Evolutionary conservation across 2,329 filamentous ascomycete genomes (phyloP).

Genomic region (Colletotrichum costaricense): DNA sequence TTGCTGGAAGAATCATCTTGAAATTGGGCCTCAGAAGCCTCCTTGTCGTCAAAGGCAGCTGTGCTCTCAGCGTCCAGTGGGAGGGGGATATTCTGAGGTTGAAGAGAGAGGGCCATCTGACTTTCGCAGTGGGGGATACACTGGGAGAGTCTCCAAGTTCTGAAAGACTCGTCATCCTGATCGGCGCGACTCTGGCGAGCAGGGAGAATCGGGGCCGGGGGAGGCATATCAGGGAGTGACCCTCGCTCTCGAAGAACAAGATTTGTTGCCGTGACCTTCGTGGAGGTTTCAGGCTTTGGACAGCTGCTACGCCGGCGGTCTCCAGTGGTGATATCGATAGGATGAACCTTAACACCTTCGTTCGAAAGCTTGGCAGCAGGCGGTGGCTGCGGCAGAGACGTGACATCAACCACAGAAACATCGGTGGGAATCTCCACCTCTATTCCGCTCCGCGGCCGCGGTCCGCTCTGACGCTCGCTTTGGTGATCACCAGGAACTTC

Average conservation of each 20-base stretch:
- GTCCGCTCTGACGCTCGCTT: slow-evolving; percentile 6
- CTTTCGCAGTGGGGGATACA: slow-evolving; percentile 12
- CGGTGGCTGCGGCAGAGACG: not conserved
- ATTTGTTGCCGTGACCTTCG: slow-evolving; percentile 16
- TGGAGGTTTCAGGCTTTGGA: slow-evolving; percentile 7
- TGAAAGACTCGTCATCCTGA: slow-evolving; percentile 36
- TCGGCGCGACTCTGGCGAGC: slow-evolving; percentile 3
- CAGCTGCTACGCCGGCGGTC: slow-evolving; percentile 24
- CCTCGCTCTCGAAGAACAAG: slow-evolving; percentile 30
- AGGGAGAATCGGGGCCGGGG: slow-evolving; percentile 27
- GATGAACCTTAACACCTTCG: slow-evolving; percentile 17
- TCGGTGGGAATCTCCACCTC: slow-evolving; percentile 16
- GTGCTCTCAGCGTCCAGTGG: not conserved
- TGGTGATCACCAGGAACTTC: slow-evolving; percentile 14
- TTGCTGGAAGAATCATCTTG: not conserved
- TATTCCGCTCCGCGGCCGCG: slow-evolving; percentile 16
- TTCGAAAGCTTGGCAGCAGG: slow-evolving; percentile 9
- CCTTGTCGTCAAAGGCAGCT: not conserved
- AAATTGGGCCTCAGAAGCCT: not conserved
- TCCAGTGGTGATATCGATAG: not conserved
- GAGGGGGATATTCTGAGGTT: not conserved
- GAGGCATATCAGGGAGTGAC: slow-evolving; percentile 31
- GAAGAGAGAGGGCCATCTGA: not conserved
- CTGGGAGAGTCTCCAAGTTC: slow-evolving; percentile 37
- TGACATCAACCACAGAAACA: not conserved